These are phyloP conservation scores for Paramecium sonneborni DNA, from an alignment of 73 alveolate species.

Conservation along the genomic window DNA sequence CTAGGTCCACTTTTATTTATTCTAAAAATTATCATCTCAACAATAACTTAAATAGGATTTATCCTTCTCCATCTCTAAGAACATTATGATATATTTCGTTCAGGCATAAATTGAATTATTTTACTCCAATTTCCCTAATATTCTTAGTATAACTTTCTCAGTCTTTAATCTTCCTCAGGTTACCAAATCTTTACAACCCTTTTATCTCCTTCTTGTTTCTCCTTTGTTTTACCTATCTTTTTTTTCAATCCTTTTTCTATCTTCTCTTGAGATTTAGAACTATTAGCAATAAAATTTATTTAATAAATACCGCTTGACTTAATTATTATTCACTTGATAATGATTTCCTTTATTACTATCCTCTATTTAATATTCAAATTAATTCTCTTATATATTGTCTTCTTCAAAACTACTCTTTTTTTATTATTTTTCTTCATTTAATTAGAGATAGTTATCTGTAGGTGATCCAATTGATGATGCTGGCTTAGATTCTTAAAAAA, in stretches of 20 bases:
- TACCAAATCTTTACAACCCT: conserved; percentile 63
- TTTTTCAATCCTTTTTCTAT: neutral
- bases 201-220: conserved; percentile 19
- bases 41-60: conserved; percentile 52
- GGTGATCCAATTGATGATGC: conserved; percentile 44
- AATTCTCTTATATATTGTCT: conserved; percentile 1
- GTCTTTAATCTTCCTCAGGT: conserved; percentile 57
- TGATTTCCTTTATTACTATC: neutral
- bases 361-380: neutral
- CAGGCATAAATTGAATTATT: conserved; percentile 60
- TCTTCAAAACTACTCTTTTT: conserved; percentile 54
- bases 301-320: neutral
- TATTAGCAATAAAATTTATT: neutral
- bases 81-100: conserved; percentile 61
- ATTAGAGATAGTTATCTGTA: conserved; percentile 42
- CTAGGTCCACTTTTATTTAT: conserved; percentile 50
- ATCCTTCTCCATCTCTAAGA: conserved; percentile 68
- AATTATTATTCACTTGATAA: neutral
- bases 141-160: neutral
- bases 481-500: neutral
- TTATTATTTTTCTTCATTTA: conserved; percentile 8
- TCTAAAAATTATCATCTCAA: conserved; percentile 27
- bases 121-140: conserved; percentile 59
- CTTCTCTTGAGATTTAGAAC: conserved; percentile 30
- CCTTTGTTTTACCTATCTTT: conserved; percentile 21